Evolutionary conservation across 2,329 filamentous ascomycete genomes (phyloP).

Genomic region (Venturia aucupariae): DNA sequence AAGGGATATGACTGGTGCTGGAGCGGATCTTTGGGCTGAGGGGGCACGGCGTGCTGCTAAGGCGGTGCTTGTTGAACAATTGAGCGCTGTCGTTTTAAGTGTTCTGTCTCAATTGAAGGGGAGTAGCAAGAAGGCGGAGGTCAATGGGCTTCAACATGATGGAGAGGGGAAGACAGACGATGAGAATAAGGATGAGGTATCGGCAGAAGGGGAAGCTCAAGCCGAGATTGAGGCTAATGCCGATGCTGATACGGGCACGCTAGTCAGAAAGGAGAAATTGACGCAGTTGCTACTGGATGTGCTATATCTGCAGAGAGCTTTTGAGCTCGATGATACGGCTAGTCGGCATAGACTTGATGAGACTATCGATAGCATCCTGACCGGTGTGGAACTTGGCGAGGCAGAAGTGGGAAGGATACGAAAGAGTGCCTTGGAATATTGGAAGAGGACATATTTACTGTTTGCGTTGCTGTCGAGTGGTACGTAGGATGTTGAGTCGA

Average conservation of each 20-base stretch:
- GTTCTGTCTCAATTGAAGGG: conserved; percentile 39
- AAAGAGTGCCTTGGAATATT: conserved; percentile 65
- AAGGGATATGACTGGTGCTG: conserved; percentile 57
- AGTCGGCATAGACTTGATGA: background rate
- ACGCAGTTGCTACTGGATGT: conserved; percentile 36
- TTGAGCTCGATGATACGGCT: conserved; percentile 12
- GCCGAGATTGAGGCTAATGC: background rate
- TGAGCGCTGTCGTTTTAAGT: conserved; percentile 51
- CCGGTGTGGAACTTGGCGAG: conserved; percentile 21
- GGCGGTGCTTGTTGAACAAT: background rate
- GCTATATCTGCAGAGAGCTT: conserved; percentile 32
- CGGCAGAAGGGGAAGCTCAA: background rate
- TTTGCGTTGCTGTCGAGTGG: conserved; percentile 59
- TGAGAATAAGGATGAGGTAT: conserved; percentile 7
- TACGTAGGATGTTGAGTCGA: background rate
- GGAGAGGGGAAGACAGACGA: conserved; percentile 15
- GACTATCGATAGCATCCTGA: background rate
- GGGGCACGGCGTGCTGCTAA: conserved; percentile 36
- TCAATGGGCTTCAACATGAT: conserved; percentile 17
- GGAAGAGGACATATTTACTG: conserved; percentile 70
- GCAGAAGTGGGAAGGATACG: conserved; percentile 44
- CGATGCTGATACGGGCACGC: background rate
- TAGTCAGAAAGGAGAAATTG: conserved; percentile 21
- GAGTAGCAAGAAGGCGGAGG: conserved; percentile 21
- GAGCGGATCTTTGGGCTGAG: conserved; percentile 74